Percentiles rank a stretch among this genome's conserved stretches.
Evolutionary conservation across 1,139 yeast species (phyloP).

Genomic region (Chernovozyma aurita): DNA sequence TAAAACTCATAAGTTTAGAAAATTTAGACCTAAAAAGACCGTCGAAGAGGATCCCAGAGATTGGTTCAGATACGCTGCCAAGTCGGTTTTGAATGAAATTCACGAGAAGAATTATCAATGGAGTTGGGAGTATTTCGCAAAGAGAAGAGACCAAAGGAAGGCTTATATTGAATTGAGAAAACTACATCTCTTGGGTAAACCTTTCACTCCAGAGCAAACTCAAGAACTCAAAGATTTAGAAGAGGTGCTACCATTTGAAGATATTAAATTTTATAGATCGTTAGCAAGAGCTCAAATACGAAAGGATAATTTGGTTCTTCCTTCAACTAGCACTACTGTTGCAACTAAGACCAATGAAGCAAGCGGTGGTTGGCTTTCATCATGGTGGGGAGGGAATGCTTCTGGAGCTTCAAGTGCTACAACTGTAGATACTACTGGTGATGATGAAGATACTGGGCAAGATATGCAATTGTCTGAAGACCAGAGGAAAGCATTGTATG

Average conservation of each 20-base stretch:
- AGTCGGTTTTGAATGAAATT: slow-evolving; percentile 69
- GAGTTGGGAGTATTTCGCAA: slow-evolving; percentile 82
- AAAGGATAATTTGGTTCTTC: slow-evolving; percentile 38
- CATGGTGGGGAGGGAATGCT: slow-evolving; percentile 61
- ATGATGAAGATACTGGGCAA: slow-evolving; percentile 21
- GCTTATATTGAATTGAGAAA: slow-evolving; percentile 71
- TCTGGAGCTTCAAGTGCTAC: slow-evolving; percentile 10
- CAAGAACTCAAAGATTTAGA: slow-evolving; percentile 51
- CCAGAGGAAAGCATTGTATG: slow-evolving; percentile 79
- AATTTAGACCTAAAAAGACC: slow-evolving; percentile 58
- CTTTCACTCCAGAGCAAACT: slow-evolving; percentile 30
- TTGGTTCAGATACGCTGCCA: slow-evolving; percentile 82
- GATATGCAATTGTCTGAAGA: slow-evolving; percentile 52
- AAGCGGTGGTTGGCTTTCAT: slow-evolving; percentile 50
- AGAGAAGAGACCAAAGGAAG: slow-evolving; percentile 67
- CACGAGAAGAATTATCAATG: slow-evolving; percentile 77
- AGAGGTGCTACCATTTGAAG: slow-evolving; percentile 62
- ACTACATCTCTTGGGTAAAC: slow-evolving; percentile 33
- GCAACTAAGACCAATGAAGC: slow-evolving; percentile 5
- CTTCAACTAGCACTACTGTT: slow-evolving; percentile 2
- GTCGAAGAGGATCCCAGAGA: slow-evolving; percentile 65
- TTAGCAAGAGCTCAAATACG: slow-evolving; percentile 65
- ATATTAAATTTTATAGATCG: slow-evolving; percentile 79
- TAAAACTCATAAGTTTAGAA: slow-evolving; percentile 71
- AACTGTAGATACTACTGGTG: slow-evolving; percentile 10